phyloP scores from a whole-genome alignment of 805 yeast species.

The Wickerhamiella musiphila region DNA sequence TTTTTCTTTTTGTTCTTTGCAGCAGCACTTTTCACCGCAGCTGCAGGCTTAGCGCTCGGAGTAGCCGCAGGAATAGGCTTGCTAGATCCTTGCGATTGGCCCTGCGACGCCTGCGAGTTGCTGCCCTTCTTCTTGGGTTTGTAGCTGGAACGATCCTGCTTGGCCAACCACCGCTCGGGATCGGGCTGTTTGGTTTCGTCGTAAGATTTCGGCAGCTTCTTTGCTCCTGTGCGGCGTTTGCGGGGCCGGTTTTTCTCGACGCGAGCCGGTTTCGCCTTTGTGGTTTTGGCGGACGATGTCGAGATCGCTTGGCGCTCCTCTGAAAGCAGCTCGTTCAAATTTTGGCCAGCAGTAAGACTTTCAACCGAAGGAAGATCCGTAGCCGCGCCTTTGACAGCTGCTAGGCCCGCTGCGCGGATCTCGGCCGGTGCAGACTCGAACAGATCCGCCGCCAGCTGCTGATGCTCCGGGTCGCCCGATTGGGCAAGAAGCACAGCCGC shows the following conservation, averaged over 20 bases:
- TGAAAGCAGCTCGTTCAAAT: constrained; percentile 13
- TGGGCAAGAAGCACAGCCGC: constrained; percentile 1
- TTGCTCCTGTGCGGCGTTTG: constrained; percentile 21
- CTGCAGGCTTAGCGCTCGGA: too few species aligned
- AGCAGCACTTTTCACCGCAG: constrained; percentile 2
- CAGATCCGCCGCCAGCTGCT: neutral
- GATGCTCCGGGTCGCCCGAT: neutral
- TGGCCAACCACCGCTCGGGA: constrained; percentile 81
- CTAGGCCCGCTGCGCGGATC: constrained; percentile 1
- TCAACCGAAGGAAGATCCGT: constrained; percentile 6
- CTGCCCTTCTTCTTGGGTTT: constrained; percentile 54
- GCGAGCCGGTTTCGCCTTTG: constrained; percentile 11
- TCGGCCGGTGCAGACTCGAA: constrained; percentile 2
- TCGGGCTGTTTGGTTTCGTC: constrained; percentile 29
- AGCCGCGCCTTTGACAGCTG: constrained; percentile 1
- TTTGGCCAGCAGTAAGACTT: constrained; percentile 13
- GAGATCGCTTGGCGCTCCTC: constrained; percentile 1
- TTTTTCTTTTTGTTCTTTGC: constrained; percentile 19
- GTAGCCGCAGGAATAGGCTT: constrained; percentile 2
- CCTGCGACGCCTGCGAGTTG: constrained; percentile 29
- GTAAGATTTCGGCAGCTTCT: constrained; percentile 26
- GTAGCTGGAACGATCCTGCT: constrained; percentile 70
- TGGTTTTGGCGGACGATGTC: constrained; percentile 3
- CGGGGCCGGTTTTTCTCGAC: constrained; percentile 11
- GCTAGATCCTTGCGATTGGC: constrained; percentile 28